Percentiles rank a stretch among this genome's conserved stretches.
These are phyloP conservation scores for Theileria orientalis DNA, from an alignment of 169 alveolate species.

Conservation along the genomic window DNA sequence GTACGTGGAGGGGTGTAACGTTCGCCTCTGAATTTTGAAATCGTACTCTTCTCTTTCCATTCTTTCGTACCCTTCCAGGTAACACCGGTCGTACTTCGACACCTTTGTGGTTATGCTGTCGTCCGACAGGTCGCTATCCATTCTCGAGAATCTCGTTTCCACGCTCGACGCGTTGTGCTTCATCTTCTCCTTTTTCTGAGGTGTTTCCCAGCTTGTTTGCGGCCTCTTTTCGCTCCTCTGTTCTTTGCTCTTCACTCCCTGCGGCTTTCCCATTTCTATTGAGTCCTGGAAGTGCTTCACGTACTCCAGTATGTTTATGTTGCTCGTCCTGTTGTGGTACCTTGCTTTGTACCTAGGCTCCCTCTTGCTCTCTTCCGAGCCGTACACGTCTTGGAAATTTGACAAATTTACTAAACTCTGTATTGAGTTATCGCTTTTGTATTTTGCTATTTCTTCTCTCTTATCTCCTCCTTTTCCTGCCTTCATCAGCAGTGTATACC, in stretches of 20 bases:
- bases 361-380: not conserved
- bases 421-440: not conserved
- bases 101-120: constrained; percentile 10
- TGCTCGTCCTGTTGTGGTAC: not conserved
- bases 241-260: not conserved
- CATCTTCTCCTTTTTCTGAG: not conserved
- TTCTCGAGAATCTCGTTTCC: constrained; percentile 3
- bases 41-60: not conserved
- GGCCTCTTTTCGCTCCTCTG: not conserved
- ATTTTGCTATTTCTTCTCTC: not conserved
- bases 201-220: not conserved
- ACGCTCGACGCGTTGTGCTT: constrained; percentile 1
- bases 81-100: not conserved
- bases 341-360: not conserved
- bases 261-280: not conserved
- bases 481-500: constrained; percentile 18
- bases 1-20: constrained; percentile 5
- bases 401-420: constrained; percentile 4
- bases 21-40: not conserved
- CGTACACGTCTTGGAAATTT: constrained; percentile 8
- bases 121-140: constrained; percentile 5
- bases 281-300: constrained; percentile 16
- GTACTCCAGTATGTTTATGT: not conserved
- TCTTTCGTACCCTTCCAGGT: not conserved
- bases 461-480: constrained; percentile 13